phyloP scores from a whole-genome alignment of 306 rosid species.

The cucumber (Cucumis sativus) region Cucumber_9930_V3 NC_026655.2:15483501-15484000 shows the following conservation, averaged over 20 bases:
- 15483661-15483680: constrained; percentile 49
- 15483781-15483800: constrained; percentile 59
- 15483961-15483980: constrained; percentile 37
- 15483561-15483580: not conserved
- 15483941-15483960: constrained; percentile 33
- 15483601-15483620: constrained; percentile 31
- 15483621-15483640: constrained; percentile 68
- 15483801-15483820: constrained; percentile 70
- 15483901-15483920: constrained; percentile 54
- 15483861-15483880: constrained; percentile 7
- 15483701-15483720: constrained; percentile 12
- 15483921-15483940: constrained; percentile 58
- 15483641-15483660: constrained; percentile 65
- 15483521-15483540: constrained; percentile 45
- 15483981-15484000: constrained; percentile 44
- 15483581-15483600: not conserved
- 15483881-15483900: not conserved
- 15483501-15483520: constrained; percentile 72
- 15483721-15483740: constrained; percentile 20
- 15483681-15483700: constrained; percentile 49
- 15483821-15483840: constrained; percentile 72
- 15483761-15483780: constrained; percentile 61
- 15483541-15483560: not conserved
- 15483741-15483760: constrained; percentile 43
- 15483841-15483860: constrained; percentile 35